Evolutionary conservation across 306 rosid genomes (phyloP).

Genomic region (Prosopis cineraria): DNA sequence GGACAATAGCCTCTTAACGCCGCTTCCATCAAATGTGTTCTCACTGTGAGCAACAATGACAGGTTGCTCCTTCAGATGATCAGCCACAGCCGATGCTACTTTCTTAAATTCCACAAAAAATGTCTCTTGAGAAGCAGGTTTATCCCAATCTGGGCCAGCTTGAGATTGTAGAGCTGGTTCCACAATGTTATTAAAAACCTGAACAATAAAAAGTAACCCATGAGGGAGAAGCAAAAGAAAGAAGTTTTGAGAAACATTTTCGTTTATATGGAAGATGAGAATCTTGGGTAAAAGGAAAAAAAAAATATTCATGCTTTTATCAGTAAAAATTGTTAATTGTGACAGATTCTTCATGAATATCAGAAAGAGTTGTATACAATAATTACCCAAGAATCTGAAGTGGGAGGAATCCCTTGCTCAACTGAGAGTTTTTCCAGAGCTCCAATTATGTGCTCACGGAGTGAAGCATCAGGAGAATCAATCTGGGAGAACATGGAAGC

Average conservation of each 20-base stretch:
- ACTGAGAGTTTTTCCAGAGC: conserved; percentile 78
- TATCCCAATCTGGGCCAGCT: conserved; percentile 47
- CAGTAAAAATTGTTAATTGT: neutral
- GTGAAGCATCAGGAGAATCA: conserved; percentile 46
- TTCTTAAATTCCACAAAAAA: conserved; percentile 76
- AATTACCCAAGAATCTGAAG: conserved; percentile 90
- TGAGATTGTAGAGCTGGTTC: conserved; percentile 65
- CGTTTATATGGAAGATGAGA: neutral
- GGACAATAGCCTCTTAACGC: conserved; percentile 68
- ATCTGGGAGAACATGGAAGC: conserved; percentile 55
- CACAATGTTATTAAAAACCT: conserved; percentile 73
- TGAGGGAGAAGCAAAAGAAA: neutral
- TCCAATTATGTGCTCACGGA: conserved; percentile 56
- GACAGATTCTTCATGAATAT: neutral
- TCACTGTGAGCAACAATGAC: conserved; percentile 94
- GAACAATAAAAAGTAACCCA: conserved; percentile 6
- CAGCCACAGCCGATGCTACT: conserved; percentile 56
- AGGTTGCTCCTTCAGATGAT: conserved; percentile 64
- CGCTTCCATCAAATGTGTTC: conserved; percentile 83
- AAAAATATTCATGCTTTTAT: neutral
- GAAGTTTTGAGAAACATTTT: neutral
- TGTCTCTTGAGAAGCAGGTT: conserved; percentile 64
- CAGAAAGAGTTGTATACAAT: conserved; percentile 23
- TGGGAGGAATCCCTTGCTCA: conserved; percentile 95
- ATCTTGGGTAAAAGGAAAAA: neutral